Base-by-base conservation (phyloP, 257 asterid genomes). In the Rauvolfia tetraphylla region DNA sequence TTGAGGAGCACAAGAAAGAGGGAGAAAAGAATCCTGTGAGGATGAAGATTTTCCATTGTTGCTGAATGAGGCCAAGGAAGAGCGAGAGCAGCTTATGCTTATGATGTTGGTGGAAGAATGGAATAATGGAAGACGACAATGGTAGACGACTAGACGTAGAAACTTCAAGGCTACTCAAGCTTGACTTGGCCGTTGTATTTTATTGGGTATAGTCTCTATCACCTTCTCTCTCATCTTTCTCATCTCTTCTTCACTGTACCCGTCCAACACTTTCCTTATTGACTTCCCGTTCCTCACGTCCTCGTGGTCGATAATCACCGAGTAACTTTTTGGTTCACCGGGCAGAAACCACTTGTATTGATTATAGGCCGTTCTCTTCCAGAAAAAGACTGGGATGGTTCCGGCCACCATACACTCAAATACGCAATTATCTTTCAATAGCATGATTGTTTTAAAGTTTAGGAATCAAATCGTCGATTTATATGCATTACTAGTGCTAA, bases 261-360 rank as follows among this genome's bases (percentile, higher is more conserved):
- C 79, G 84, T 74, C 79, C 88, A 95, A 71, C 38, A 88, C 86
- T 14, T 87, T 80, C 86, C 86, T 90, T 0, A 95, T 83, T 2
- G 94, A 79, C 18, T 78, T 83, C 78, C 96, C 95, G 6, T 86
- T 91, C 74, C 76, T 83, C 84, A 92, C 96, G 4, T 57, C 88
- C 62, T 90, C 90, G 5, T 84, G 87, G 71, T 90, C 92, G 63
- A 95, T 91, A 22, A 85, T 90, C 34, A 95, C 94, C 31, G 98
- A 95, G 85, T 86, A 95, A 76, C 97, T 92, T 80, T 88, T 87
- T 12, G 91, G 92, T 1, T 92, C 90, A 0, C 86, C 90, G 0
- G 99, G 96, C 73, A 95, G 72, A 83, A 89, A 95, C 99, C 97
- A 90, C 77, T 90, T 91, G 71, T 92, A 89, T 84, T 92, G 99